Conservation (phyloP, 495 filamentous ascomycete species). For the Penicillium manginii region DNA sequence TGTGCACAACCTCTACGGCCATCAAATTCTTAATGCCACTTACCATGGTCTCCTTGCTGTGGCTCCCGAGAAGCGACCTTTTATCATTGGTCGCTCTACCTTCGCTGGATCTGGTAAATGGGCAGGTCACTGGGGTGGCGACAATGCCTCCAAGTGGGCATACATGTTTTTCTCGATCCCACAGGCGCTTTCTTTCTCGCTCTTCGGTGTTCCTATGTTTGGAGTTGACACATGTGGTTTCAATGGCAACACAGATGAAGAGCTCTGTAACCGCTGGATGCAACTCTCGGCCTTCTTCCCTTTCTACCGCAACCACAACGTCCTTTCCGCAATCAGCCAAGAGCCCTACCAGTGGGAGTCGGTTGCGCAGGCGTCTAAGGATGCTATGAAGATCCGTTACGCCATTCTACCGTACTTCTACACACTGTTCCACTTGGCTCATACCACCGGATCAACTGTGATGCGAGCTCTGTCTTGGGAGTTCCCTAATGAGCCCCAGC, state of each 20-base stretch:
- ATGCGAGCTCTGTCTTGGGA: constrained; percentile 86
- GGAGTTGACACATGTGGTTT: constrained; percentile 86
- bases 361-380: constrained; percentile 66
- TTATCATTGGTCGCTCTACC: constrained; percentile 85
- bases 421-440: constrained; percentile 74
- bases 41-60: constrained; percentile 70
- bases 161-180: constrained; percentile 80
- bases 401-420: constrained; percentile 79
- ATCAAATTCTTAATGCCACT: constrained; percentile 79
- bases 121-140: constrained; percentile 89
- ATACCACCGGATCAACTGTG: constrained; percentile 70
- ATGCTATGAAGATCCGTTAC: constrained; percentile 77
- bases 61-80: constrained; percentile 70
- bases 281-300: constrained; percentile 84
- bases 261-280: constrained; percentile 88
- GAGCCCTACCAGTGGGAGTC: constrained; percentile 78
- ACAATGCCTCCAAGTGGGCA: constrained; percentile 71
- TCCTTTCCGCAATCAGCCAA: constrained; percentile 62
- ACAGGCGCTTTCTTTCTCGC: constrained; percentile 76
- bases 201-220: constrained; percentile 90
- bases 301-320: constrained; percentile 88
- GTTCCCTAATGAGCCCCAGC: constrained; percentile 74
- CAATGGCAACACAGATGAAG: constrained; percentile 67
- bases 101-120: constrained; percentile 79
- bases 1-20: constrained; percentile 76